Evolutionary conservation across 495 filamentous ascomycete genomes (phyloP).

Genomic region (Amphirosellinia nigrospora): DNA sequence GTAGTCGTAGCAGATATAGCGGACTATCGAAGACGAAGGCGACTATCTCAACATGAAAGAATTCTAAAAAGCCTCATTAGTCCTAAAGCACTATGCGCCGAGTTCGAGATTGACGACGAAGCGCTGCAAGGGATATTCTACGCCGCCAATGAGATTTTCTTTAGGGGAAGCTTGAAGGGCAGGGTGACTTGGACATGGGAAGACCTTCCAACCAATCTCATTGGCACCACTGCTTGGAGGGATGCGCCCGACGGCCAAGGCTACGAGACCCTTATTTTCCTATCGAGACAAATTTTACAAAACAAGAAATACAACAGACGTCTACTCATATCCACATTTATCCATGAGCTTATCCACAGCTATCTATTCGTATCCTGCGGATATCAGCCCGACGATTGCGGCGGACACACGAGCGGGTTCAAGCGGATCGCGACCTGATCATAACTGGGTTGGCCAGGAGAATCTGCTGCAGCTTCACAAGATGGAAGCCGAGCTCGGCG

Average conservation of each 20-base stretch:
- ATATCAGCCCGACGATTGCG: slow-evolving; percentile 52
- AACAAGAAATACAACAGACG: slow-evolving; percentile 53
- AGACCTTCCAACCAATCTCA: slow-evolving; percentile 46
- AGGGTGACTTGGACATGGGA: slow-evolving; percentile 62
- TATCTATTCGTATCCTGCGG: slow-evolving; percentile 63
- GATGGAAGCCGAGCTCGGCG: slow-evolving; percentile 60
- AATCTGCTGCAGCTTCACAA: slow-evolving; percentile 54
- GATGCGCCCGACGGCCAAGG: slow-evolving; percentile 45
- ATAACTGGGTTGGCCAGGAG: slow-evolving; percentile 57
- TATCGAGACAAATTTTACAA: slow-evolving; percentile 57
- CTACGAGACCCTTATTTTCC: slow-evolving; percentile 61
- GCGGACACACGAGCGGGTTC: slow-evolving; percentile 61
- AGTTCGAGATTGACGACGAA: slow-evolving; percentile 56
- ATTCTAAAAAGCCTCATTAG: slow-evolving; percentile 56
- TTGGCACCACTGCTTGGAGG: slow-evolving; percentile 61
- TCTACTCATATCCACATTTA: slow-evolving; percentile 61
- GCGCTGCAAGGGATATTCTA: slow-evolving; percentile 57
- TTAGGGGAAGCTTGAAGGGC: slow-evolving; percentile 53
- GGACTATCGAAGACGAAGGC: slow-evolving; percentile 46
- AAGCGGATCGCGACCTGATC: slow-evolving; percentile 55
- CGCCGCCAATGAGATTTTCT: slow-evolving; percentile 61
- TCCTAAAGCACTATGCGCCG: slow-evolving; percentile 43
- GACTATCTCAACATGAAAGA: slow-evolving; percentile 55
- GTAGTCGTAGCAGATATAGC: slow-evolving; percentile 49
- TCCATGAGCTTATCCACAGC: slow-evolving; percentile 64